Evolutionary conservation across 2,329 filamentous ascomycete genomes (phyloP).

Genomic region (Leptographium wingfieldii): DNA sequence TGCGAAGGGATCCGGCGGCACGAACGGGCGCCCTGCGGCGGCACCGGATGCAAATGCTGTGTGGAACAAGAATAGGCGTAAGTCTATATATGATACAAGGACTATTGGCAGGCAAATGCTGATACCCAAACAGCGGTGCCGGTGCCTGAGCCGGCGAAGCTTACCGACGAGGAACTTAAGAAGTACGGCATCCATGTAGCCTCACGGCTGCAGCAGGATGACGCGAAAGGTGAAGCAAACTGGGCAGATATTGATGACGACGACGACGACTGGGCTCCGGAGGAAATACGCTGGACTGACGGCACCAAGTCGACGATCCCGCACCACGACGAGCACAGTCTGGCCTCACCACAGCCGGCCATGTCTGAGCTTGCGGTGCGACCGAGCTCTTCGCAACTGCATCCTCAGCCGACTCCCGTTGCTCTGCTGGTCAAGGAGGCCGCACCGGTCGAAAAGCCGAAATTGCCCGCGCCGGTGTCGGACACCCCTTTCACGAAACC

Average conservation of each 20-base stretch:
- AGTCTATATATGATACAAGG: slow-evolving; percentile 19
- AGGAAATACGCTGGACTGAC: slow-evolving; percentile 79
- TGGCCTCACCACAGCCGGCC: background rate
- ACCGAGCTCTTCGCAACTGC: background rate
- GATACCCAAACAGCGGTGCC: slow-evolving; percentile 37
- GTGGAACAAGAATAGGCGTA: slow-evolving; percentile 84
- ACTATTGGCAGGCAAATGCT: background rate
- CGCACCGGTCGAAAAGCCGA: slow-evolving; percentile 28
- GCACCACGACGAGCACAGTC: slow-evolving; percentile 38
- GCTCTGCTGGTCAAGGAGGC: slow-evolving; percentile 13
- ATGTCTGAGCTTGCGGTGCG: background rate
- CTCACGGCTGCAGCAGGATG: slow-evolving; percentile 63
- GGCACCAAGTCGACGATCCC: slow-evolving; percentile 71
- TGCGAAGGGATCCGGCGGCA: slow-evolving; percentile 30
- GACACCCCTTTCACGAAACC: slow-evolving; percentile 31
- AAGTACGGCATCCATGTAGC: slow-evolving; percentile 81
- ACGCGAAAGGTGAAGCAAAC: slow-evolving; percentile 57
- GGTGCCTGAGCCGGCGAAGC: slow-evolving; percentile 62
- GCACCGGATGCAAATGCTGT: slow-evolving; percentile 63
- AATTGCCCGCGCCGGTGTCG: slow-evolving; percentile 25
- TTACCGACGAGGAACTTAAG: slow-evolving; percentile 77
- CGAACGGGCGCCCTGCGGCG: slow-evolving; percentile 45
- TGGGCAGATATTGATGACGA: slow-evolving; percentile 89
- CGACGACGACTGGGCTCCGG: slow-evolving; percentile 76
- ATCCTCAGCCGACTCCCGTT: background rate